Evolutionary conservation across 108 stramenopile genomes (phyloP).

Genomic region (Nitzschia putrida): DNA sequence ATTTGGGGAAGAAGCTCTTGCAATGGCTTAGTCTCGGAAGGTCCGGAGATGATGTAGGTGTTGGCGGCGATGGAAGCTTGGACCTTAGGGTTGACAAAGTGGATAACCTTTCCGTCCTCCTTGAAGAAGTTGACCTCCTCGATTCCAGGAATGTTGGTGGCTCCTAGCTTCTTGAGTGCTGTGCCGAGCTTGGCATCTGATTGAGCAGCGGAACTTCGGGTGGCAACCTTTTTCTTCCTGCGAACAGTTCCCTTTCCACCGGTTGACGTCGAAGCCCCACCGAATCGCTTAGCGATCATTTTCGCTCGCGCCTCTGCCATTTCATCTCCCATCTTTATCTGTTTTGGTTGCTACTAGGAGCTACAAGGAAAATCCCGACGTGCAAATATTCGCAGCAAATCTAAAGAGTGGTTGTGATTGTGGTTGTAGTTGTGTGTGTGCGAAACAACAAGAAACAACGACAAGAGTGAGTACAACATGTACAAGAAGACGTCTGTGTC

Average conservation of each 20-base stretch:
- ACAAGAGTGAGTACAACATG: background rate
- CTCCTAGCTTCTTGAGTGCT: slow-evolving; percentile 94
- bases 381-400: background rate
- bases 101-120: slow-evolving; percentile 96
- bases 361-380: background rate
- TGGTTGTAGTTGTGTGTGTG: too few relatives aligned
- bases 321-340: slow-evolving; percentile 64
- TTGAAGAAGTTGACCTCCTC: slow-evolving; percentile 99
- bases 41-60: slow-evolving; percentile 95
- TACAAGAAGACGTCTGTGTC: background rate
- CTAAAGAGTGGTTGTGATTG: too few relatives aligned
- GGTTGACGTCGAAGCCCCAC: slow-evolving; percentile 72
- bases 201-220: slow-evolving; percentile 79
- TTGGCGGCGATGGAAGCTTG: slow-evolving; percentile 96
- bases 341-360: slow-evolving; percentile 2
- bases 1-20: slow-evolving; percentile 94
- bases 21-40: slow-evolving; percentile 89
- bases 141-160: slow-evolving; percentile 97
- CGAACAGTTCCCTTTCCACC: slow-evolving; percentile 93
- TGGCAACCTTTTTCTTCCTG: slow-evolving; percentile 92
- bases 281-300: slow-evolving; percentile 94
- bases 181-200: slow-evolving; percentile 93
- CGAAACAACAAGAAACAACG: background rate
- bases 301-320: slow-evolving; percentile 78
- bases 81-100: slow-evolving; percentile 94